These are phyloP conservation scores for Chytriomyces confervae DNA, from an alignment of 192 early-diverging fungal species.

Conservation along the genomic window DNA sequence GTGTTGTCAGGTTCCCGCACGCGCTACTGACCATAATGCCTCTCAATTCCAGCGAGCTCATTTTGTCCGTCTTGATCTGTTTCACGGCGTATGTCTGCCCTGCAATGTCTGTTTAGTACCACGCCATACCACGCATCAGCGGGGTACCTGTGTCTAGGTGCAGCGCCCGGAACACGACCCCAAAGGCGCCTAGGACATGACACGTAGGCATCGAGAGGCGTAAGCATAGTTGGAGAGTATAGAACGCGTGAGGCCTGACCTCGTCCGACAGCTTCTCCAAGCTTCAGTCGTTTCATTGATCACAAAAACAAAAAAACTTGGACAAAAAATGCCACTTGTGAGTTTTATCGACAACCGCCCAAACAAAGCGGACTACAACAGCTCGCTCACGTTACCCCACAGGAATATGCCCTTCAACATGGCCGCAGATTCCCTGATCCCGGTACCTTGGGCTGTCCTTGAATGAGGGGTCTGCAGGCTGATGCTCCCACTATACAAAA, in stretches of 20 bases:
- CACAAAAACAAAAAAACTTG: neutral
- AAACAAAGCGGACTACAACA: neutral
- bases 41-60: conserved; percentile 39
- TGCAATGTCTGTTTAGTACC: neutral
- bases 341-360: neutral
- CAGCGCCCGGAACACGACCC: conserved; percentile 49
- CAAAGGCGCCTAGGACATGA: conserved; percentile 43
- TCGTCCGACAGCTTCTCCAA: conserved; percentile 52
- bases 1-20: neutral
- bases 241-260: conserved; percentile 9
- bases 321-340: neutral
- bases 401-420: conserved; percentile 66
- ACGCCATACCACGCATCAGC: neutral
- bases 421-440: conserved; percentile 72
- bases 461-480: neutral
- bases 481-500: neutral
- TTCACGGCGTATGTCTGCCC: conserved; percentile 57
- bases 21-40: conserved; percentile 48
- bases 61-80: conserved; percentile 49
- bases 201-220: neutral
- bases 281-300: conserved; percentile 32
- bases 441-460: conserved; percentile 65
- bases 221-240: neutral
- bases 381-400: neutral
- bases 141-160: conserved; percentile 40